Evolutionary conservation across 305 asterid genomes (phyloP), one percentile per base, ranked within the genome.

Genomic region (Fraxinus xanthoxyloides): DNA sequence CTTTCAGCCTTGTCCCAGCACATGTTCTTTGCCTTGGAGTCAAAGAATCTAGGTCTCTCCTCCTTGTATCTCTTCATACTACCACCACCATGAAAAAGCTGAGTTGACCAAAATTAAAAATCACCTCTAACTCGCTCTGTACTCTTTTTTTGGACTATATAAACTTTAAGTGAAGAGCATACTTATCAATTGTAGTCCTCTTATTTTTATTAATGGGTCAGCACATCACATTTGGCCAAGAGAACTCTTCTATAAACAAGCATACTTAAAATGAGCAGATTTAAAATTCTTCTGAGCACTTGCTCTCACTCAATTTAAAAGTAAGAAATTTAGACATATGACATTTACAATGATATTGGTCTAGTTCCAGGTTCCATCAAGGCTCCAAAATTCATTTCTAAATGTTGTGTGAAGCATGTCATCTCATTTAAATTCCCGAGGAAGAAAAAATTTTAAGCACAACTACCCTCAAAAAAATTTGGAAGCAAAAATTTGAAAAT

Each of bases 1-100:
- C 40, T 82, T 79, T 86, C 86, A 24, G 94, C 97, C 77, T 89
- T 89, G 85, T 82, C 90, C 98, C 98, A 93, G 89, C 98, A 93
- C 38, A 61, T 80, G 72, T 61, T 81, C 89, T 88, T 90, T 51
- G 93, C 88, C 82, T 84, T 87, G 69, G 84, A 82, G 86, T 87
- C 92, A 73, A 93, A 92, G 67, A 87, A 90, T 78, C 95, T 87
- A 77, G 91, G 90, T 73, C 97, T 90, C 85, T 87, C 90, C 26
- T 80, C 89, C 54, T 78, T 85, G 82, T 76, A 76, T n/a, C 80
- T 82, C 24, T 38, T 74, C 36, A 77, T 79, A 80, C 59, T 38
- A 78, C 54, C 76, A 75, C 72, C 38, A 73, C 80, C 85, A 36
- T 34, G 78, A 54, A 76, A 48, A 54, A 13, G 74, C 86, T 85